These are phyloP conservation scores for Kitagawia praeruptora DNA, from an alignment of 129 eudicot species.

Conservation along the genomic window DNA sequence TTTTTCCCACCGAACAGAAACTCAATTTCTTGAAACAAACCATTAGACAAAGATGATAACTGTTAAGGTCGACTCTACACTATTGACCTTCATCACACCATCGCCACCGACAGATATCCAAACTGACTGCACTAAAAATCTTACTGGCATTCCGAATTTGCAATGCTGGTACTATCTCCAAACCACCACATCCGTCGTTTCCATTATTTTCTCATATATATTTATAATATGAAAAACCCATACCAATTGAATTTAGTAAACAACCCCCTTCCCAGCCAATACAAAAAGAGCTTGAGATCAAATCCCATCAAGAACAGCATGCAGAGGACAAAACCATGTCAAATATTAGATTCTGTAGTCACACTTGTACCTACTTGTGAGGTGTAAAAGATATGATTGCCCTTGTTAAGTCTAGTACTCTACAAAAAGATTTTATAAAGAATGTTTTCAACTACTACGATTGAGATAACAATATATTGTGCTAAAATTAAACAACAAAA, in stretches of 20 bases:
- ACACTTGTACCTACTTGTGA: not conserved
- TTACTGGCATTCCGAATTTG: not conserved
- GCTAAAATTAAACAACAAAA: not conserved
- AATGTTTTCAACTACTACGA: not conserved
- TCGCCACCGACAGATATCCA: not conserved
- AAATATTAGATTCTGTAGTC: not conserved
- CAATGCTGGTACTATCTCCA: not conserved
- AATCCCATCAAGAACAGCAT: not conserved
- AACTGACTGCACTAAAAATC: not conserved
- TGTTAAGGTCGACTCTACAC: not conserved
- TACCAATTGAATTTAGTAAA: not conserved
- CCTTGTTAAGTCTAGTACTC: not conserved
- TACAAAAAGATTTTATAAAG: not conserved
- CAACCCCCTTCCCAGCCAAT: not conserved
- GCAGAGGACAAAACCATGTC: not conserved
- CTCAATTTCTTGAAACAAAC: not conserved
- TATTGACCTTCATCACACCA: not conserved
- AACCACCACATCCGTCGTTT: not conserved
- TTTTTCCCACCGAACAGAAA: not conserved
- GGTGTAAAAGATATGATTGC: not conserved
- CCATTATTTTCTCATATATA: not conserved
- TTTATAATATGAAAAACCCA: not conserved
- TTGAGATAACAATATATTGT: not conserved
- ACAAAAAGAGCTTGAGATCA: not conserved
- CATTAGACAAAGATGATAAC: not conserved